Evolutionary conservation across 345 rosid genomes (phyloP).

Genomic region (Hibiscus syriacus): DNA sequence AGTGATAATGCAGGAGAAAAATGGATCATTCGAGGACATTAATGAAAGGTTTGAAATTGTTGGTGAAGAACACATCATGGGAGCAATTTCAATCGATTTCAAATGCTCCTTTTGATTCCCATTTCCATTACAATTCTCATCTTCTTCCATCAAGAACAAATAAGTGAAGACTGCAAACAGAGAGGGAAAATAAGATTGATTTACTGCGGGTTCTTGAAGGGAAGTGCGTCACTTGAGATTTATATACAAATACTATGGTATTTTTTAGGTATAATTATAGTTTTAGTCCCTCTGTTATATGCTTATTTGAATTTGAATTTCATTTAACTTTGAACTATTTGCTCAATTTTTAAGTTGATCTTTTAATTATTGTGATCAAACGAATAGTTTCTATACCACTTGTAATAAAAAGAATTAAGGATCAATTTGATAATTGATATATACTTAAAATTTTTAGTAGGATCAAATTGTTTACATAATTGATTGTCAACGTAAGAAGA

Average conservation of each 20-base stretch:
- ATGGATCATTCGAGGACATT: slow-evolving; percentile 28
- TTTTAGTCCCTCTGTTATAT: not conserved
- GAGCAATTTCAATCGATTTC: not conserved
- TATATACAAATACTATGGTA: not conserved
- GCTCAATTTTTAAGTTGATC: too few species aligned
- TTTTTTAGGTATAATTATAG: not conserved
- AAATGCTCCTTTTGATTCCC: slow-evolving; percentile 2
- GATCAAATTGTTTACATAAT: too few species aligned
- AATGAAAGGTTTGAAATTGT: not conserved
- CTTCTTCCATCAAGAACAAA: slow-evolving; percentile 10
- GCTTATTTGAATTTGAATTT: too few species aligned
- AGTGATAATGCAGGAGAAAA: slow-evolving; percentile 47
- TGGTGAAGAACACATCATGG: slow-evolving; percentile 5
- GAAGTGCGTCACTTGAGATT: too few species aligned
- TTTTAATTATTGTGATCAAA: too few species aligned
- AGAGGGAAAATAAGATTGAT: not conserved
- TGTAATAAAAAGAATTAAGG: too few species aligned
- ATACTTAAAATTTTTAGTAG: too few species aligned
- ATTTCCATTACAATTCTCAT: slow-evolving; percentile 1
- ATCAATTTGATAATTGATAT: too few species aligned
- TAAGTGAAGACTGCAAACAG: not conserved
- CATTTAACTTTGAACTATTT: too few species aligned
- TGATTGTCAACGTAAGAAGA: too few species aligned
- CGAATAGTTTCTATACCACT: too few species aligned
- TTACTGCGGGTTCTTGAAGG: not conserved